These are phyloP conservation scores for Nasturtium officinale DNA, from an alignment of 345 rosid genomes.

Conservation along the genomic window DNA sequence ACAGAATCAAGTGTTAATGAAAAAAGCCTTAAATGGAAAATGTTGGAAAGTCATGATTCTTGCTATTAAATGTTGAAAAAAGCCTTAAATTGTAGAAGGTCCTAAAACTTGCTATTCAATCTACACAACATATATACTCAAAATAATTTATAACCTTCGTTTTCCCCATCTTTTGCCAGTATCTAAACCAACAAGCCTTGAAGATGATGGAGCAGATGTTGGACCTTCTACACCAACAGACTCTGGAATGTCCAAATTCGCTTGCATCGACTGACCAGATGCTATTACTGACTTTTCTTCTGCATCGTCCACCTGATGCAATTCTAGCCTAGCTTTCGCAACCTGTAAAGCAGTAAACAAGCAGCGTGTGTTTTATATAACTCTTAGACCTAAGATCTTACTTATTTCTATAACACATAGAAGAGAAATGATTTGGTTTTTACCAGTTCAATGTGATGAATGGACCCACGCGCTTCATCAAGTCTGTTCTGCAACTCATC, in stretches of 20 bases:
- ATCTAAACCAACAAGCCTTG: constrained; percentile 63
- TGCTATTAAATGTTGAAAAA: too few species aligned
- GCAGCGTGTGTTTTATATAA: constrained; percentile 4
- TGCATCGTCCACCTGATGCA: constrained; percentile 52
- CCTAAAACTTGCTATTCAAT: background rate
- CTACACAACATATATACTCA: background rate
- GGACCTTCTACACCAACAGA: constrained; percentile 74
- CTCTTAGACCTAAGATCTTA: background rate
- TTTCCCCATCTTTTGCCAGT: constrained; percentile 57
- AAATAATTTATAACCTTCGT: constrained; percentile 47
- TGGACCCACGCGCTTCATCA: constrained; percentile 86
- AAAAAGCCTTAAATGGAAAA: too few species aligned
- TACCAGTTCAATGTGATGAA: constrained; percentile 86
- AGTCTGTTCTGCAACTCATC: constrained; percentile 85
- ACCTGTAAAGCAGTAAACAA: constrained; percentile 52
- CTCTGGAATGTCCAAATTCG: constrained; percentile 82
- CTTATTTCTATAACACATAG: constrained; percentile 13
- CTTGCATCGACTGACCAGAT: constrained; percentile 51
- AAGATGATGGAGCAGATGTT: constrained; percentile 52
- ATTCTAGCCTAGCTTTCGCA: constrained; percentile 63
- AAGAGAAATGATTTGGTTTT: constrained; percentile 17
- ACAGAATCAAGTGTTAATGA: too few species aligned
- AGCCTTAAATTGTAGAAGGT: too few species aligned
- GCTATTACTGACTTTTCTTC: constrained; percentile 49
- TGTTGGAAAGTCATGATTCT: too few species aligned